Evolutionary conservation across 768 basidiomycete genomes (phyloP), one percentile per base, ranked within the genome.

Genomic region (Auricularia auricula-judae): DNA sequence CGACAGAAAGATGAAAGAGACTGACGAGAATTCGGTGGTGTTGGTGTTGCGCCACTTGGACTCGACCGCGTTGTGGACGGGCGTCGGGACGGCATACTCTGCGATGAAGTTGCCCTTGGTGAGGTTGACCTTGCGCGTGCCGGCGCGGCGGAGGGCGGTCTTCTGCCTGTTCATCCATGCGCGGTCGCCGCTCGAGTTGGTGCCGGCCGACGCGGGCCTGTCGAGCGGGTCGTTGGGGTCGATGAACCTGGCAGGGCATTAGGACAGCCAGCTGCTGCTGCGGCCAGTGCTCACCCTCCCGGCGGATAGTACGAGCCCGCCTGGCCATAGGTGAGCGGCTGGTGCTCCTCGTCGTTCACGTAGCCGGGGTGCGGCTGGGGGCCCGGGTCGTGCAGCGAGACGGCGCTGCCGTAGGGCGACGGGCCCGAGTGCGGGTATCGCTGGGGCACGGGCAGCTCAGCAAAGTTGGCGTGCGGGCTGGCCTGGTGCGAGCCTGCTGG

Each of bases 101-200:
- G 86, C 82, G 75, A 96, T 89, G 76, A 93, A 96, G 71, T 95
- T 90, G 65, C 95, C 95, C 61, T 93, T 82, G 8, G 93, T 96
- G 68, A 98, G 86, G 74, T 91, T 90, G 78, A 98, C 89, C 72
- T 89, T 91, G 70, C 91, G 88, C n/a, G 93, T 95, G 29, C 93
- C 91, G 65, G 92, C 88, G 63, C 93, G 89, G 72, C 91, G 91
- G 76, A 94, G 90, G 36, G 90, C 93, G 23, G 56, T 59, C 56
- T 59, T 59, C 75, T 96, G 93, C 64, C 93, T 87, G 65, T 89
- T 85, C 67, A 82, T 76, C 83, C 83, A 84, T 42, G 74, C 74
- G 4, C 72, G 70, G 36, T 79, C 76, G 63, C 76, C 75, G 23
- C 76, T 74, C 0, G 66, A 80, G 35, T 73, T 71, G 18, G 78